These are phyloP conservation scores for Colletotrichum caudatum DNA, from an alignment of 2,329 filamentous ascomycete genomes.

Conservation along the genomic window DNA sequence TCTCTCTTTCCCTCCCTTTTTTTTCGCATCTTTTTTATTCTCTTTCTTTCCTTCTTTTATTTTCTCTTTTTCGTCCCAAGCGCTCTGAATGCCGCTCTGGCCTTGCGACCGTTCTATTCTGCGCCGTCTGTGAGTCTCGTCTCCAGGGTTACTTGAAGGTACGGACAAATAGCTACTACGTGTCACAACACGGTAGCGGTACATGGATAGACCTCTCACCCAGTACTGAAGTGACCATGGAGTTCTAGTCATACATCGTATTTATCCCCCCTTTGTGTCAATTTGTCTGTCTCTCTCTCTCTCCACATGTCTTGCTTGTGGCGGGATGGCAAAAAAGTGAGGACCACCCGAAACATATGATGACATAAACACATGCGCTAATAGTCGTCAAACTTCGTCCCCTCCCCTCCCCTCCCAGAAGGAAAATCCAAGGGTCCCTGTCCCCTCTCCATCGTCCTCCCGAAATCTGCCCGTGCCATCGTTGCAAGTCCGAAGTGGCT, in stretches of 20 bases:
- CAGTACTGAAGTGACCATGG: neutral
- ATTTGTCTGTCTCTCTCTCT: neutral
- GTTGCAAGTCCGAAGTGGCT: slow-evolving; percentile 18
- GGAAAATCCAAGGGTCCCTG: slow-evolving; percentile 18
- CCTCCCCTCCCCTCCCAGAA: neutral
- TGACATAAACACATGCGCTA: slow-evolving; percentile 37
- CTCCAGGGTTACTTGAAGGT: neutral
- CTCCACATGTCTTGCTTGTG: slow-evolving; percentile 9
- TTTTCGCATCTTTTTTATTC: too few relatives aligned
- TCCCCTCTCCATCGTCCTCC: neutral
- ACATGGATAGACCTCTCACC: neutral
- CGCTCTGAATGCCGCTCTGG: neutral
- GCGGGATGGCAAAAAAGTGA: slow-evolving; percentile 18
- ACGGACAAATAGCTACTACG: neutral
- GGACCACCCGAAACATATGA: slow-evolving; percentile 37
- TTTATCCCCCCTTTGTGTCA: neutral
- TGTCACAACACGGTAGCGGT: neutral
- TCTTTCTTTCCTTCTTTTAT: too few relatives aligned
- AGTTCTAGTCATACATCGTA: neutral
- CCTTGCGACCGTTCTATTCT: neutral
- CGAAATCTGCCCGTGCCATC: slow-evolving; percentile 22
- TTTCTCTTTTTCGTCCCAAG: neutral
- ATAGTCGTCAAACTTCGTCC: neutral
- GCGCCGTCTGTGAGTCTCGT: slow-evolving; percentile 3
- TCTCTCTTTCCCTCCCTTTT: neutral